A percentile compares a stretch with the other conserved stretches of the same genome.
Conservation (phyloP, 2,329 filamentous ascomycete genomes). For the Aspergillus fumigatus region DNA sequence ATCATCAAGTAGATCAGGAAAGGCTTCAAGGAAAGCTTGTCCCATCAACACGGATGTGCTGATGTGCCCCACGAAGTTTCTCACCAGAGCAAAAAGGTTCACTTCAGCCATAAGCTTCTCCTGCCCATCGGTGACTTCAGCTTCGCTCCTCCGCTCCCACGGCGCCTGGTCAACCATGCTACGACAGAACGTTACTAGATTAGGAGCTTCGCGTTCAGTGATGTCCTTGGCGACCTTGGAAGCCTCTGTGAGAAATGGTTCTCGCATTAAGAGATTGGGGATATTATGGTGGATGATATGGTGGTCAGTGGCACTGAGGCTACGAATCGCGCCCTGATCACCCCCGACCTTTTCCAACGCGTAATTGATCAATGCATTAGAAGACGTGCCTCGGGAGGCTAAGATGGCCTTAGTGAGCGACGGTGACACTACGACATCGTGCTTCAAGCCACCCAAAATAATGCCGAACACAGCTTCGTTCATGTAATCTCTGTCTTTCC, state of each 20-base stretch:
- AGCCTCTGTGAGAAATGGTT: conserved; percentile 43
- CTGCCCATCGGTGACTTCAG: conserved; percentile 40
- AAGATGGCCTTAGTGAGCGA: conserved; percentile 43
- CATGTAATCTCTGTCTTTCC: conserved; percentile 29
- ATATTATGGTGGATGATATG: conserved; percentile 36
- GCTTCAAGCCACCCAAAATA: conserved; percentile 46
- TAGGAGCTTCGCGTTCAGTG: conserved; percentile 46
- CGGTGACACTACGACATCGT: conserved; percentile 49
- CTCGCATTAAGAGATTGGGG: conserved; percentile 41
- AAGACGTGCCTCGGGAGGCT: conserved; percentile 24
- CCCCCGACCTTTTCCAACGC: conserved; percentile 42
- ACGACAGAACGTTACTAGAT: conserved; percentile 55
- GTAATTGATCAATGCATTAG: conserved; percentile 27
- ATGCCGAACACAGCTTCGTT: conserved; percentile 45
- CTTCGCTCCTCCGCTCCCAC: conserved; percentile 56
- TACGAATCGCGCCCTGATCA: conserved; percentile 34
- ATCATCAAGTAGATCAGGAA: conserved; percentile 51
- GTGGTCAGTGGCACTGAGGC: conserved; percentile 30
- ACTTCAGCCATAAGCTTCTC: conserved; percentile 46
- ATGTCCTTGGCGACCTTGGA: conserved; percentile 34
- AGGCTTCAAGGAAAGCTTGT: conserved; percentile 47
- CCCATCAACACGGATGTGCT: conserved; percentile 50
- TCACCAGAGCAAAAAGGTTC: conserved; percentile 49
- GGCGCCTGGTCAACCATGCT: conserved; percentile 58
- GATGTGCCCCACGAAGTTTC: conserved; percentile 53